phyloP scores from a whole-genome alignment of 1,284 basidiomycete genomes.

The Golubevia pallescens region DNA sequence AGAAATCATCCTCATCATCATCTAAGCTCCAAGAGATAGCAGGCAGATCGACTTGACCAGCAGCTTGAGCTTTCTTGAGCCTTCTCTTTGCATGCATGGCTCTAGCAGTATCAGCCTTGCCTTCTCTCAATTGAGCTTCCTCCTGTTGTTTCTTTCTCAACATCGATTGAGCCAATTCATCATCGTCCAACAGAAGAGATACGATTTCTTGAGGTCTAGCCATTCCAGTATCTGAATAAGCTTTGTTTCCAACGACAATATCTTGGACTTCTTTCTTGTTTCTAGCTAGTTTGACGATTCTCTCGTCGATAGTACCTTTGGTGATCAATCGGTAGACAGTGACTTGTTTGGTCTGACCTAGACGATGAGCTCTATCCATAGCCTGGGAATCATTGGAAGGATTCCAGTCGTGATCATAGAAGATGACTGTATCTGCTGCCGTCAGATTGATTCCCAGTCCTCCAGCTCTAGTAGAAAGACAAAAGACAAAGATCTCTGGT shows the following conservation, averaged over 20 bases:
- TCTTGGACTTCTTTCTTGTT: constrained; percentile 65
- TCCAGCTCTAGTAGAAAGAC: constrained; percentile 62
- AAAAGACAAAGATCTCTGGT: constrained; percentile 36
- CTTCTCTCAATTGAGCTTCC: constrained; percentile 52
- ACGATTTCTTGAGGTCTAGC: constrained; percentile 64
- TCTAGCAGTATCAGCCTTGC: constrained; percentile 56
- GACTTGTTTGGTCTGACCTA: constrained; percentile 64
- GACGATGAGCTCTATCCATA: constrained; percentile 64
- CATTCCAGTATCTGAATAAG: constrained; percentile 62
- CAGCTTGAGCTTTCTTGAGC: constrained; percentile 38
- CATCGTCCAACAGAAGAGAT: constrained; percentile 61
- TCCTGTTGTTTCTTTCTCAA: constrained; percentile 31
- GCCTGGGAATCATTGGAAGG: constrained; percentile 64
- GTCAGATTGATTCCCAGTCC: constrained; percentile 64
- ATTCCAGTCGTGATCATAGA: constrained; percentile 65
- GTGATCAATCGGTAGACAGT: constrained; percentile 64
- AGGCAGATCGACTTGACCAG: constrained; percentile 7
- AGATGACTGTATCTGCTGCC: constrained; percentile 56
- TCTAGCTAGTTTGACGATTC: constrained; percentile 60
- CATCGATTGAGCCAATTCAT: constrained; percentile 62
- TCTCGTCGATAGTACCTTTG: constrained; percentile 64
- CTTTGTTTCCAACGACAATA: constrained; percentile 64
- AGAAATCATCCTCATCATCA: constrained; percentile 63
- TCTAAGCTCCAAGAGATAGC: constrained; percentile 47
- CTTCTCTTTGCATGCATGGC: constrained; percentile 52